These are phyloP conservation scores for Xylaria venustula DNA, from an alignment of 495 filamentous ascomycete species.

Conservation along the genomic window DNA sequence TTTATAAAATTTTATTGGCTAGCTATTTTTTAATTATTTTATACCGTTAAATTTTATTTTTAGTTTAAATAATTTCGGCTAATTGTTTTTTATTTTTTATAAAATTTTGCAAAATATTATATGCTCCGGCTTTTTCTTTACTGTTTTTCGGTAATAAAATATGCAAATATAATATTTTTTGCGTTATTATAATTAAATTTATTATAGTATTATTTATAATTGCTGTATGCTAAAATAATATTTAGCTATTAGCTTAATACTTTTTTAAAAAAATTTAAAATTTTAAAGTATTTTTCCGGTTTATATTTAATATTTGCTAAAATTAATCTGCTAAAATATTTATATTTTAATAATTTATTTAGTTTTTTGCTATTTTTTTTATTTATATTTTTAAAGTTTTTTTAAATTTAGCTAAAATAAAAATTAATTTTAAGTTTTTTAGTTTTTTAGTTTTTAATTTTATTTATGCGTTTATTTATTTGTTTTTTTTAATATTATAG, in stretches of 20 bases:
- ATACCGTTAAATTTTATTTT: not conserved
- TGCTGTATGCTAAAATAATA: constrained; percentile 13
- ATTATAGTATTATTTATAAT: constrained; percentile 10
- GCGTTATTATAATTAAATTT: constrained; percentile 17
- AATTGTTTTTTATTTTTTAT: not conserved
- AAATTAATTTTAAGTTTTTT: not conserved
- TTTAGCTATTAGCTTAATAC: constrained; percentile 16
- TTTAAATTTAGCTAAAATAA: not conserved
- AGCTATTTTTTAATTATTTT: not conserved
- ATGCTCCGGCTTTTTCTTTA: not conserved
- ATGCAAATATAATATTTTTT: constrained; percentile 11
- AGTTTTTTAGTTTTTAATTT: not conserved
- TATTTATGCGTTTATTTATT: not conserved
- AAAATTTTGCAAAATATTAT: not conserved
- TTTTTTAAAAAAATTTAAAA: constrained; percentile 9
- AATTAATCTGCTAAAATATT: constrained; percentile 6
- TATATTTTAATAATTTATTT: not conserved
- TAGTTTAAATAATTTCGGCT: not conserved
- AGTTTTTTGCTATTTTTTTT: not conserved
- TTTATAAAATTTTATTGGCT: not conserved
- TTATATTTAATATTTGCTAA: not conserved
- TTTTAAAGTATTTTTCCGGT: constrained; percentile 1
- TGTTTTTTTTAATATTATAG: constrained; percentile 13
- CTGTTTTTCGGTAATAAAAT: constrained; percentile 1
- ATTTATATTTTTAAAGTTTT: not conserved